phyloP scores from a whole-genome alignment of 768 basidiomycete genomes.

The Rhodotorula sphaerocarpa region DNA sequence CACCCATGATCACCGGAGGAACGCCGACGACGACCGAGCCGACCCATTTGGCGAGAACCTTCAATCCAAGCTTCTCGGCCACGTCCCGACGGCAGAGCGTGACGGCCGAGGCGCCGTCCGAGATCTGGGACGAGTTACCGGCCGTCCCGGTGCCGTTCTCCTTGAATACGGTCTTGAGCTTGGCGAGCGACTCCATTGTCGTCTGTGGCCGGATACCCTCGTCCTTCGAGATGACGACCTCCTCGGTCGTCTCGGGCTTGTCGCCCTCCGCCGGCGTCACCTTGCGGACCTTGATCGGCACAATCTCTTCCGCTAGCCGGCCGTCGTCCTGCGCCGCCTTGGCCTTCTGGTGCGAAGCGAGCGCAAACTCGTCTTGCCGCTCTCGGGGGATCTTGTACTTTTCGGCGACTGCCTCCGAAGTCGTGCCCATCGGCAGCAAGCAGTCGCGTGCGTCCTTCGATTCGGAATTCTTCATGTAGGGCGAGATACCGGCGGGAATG shows the following conservation, averaged over 20 bases:
- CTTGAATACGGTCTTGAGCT: conserved; percentile 48
- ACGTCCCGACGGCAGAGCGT: conserved; percentile 45
- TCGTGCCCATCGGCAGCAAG: conserved; percentile 47
- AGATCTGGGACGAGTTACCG: conserved; percentile 47
- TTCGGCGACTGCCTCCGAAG: conserved; percentile 47
- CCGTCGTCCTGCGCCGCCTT: conserved; percentile 73
- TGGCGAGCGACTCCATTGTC: conserved; percentile 46
- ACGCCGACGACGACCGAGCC: conserved; percentile 46
- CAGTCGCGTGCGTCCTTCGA: conserved; percentile 46
- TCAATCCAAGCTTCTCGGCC: conserved; percentile 46
- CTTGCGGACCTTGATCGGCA: conserved; percentile 53
- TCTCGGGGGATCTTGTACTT: conserved; percentile 44
- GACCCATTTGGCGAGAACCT: conserved; percentile 45
- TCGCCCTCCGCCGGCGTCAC: conserved; percentile 43
- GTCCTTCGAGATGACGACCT: conserved; percentile 45
- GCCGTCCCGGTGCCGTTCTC: conserved; percentile 46
- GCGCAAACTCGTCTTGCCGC: conserved; percentile 56
- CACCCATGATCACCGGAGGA: conserved; percentile 35
- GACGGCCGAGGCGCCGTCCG: conserved; percentile 47
- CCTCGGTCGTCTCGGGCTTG: conserved; percentile 35
- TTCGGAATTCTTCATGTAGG: conserved; percentile 40
- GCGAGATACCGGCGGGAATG: conserved; percentile 33
- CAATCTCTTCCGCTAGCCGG: conserved; percentile 71
- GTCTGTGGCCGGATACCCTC: conserved; percentile 47
- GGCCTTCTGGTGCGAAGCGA: conserved; percentile 73